Percentiles rank a stretch among this genome's conserved stretches.
These are phyloP conservation scores for Sporothrix luriei DNA, from an alignment of 2,329 filamentous ascomycete genomes.

Conservation along the genomic window DNA sequence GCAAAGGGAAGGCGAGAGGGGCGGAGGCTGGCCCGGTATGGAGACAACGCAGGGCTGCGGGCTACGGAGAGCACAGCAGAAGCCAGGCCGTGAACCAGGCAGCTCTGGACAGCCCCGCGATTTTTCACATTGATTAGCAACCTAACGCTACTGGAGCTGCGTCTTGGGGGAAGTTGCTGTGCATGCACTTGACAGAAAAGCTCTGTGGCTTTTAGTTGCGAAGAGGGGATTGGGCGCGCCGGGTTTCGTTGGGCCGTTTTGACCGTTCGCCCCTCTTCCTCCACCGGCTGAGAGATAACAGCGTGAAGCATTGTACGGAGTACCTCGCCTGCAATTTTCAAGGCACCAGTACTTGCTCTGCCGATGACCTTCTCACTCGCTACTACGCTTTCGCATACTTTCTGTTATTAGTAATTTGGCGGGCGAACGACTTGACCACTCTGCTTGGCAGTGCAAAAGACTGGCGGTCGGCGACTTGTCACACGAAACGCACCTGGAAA, in stretches of 20 bases:
- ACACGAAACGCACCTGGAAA: conserved; percentile 15
- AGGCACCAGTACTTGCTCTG: background rate
- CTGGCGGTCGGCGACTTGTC: conserved; percentile 18
- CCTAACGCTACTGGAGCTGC: conserved; percentile 10
- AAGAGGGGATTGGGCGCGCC: conserved; percentile 3
- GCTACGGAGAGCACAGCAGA: conserved; percentile 19
- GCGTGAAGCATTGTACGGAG: background rate
- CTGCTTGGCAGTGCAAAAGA: conserved; percentile 1
- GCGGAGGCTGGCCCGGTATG: conserved; percentile 27
- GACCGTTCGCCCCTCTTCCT: background rate
- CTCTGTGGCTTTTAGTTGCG: background rate
- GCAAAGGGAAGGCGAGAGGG: conserved; percentile 19
- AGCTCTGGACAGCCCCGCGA: conserved; percentile 30
- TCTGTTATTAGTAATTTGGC: conserved; percentile 13
- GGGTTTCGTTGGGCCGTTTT: conserved; percentile 15
- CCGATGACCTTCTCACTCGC: no score
- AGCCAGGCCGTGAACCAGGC: conserved; percentile 23
- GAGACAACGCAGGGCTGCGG: conserved; percentile 26
- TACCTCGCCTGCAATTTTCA: background rate
- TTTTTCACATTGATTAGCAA: conserved; percentile 27
- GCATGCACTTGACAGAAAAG: conserved; percentile 21
- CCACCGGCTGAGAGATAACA: background rate
- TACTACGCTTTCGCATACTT: background rate
- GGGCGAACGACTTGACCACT: background rate
- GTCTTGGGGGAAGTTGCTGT: conserved; percentile 13